These are phyloP conservation scores for Leccinum subtestaceum DNA, from an alignment of 768 basidiomycete species.

Conservation along the genomic window DNA sequence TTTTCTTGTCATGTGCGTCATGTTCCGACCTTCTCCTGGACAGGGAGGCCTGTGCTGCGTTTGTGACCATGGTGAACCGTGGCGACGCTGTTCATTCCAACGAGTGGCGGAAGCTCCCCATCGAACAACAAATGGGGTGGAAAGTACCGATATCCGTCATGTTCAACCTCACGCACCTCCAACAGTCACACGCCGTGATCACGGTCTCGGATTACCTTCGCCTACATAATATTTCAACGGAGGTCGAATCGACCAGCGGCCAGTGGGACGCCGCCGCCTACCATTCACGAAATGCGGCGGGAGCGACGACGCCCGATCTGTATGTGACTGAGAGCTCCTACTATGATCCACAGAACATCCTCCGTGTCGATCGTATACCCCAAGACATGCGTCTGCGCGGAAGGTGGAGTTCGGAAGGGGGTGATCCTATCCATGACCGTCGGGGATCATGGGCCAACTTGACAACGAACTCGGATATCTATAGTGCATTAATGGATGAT, in stretches of 20 bases:
- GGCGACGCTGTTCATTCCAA: conserved; percentile 38
- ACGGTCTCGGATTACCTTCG: conserved; percentile 42
- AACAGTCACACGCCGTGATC: conserved; percentile 35
- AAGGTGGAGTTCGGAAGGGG: conserved; percentile 23
- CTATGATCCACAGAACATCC: conserved; percentile 35
- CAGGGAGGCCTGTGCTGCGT: conserved; percentile 39
- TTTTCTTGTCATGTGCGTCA: background rate
- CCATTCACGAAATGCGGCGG: conserved; percentile 23
- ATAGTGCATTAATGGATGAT: conserved; percentile 16
- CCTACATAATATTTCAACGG: conserved; percentile 35
- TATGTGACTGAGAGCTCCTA: conserved; percentile 36
- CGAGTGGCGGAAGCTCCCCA: conserved; percentile 41
- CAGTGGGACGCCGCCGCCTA: conserved; percentile 38
- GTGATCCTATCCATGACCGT: conserved; percentile 12
- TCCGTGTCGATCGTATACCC: conserved; percentile 39
- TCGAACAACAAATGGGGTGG: conserved; percentile 37
- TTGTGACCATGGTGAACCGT: conserved; percentile 45
- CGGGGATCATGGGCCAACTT: conserved; percentile 22
- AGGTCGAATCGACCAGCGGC: conserved; percentile 37
- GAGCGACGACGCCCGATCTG: conserved; percentile 22
- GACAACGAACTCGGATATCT: conserved; percentile 13
- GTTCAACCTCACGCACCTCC: conserved; percentile 43
- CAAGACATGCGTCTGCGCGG: conserved; percentile 33
- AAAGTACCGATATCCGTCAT: conserved; percentile 36
- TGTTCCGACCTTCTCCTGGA: background rate